Base-by-base conservation (phyloP, 1,139 yeast species). In the Geotrichum restrictum region DNA sequence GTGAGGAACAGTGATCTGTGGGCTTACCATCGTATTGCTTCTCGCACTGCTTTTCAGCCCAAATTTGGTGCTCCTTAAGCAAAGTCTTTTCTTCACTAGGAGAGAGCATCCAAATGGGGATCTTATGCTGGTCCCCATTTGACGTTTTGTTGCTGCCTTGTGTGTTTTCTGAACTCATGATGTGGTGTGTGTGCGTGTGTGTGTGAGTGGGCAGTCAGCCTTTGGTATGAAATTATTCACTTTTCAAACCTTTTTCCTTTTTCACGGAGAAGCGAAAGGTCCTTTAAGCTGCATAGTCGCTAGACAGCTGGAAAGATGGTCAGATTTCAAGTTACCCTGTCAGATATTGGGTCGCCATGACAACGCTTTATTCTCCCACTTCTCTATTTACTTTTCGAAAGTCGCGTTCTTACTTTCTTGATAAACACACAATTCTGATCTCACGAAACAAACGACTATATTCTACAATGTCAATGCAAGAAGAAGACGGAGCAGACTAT, bases 81-180 rank as follows among this genome's bases (percentile, higher is more conserved):
- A 88, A 82, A 60, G 83, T 80, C 69, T 84, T 84, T 65, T 89
- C 97, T 65, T 89, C 97, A 60, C 79, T 78, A 2, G 96, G 96
- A 0, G 94, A 81, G 40, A 89, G 74, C 61, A 88, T 79, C 97
- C 97, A 89, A 13, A 81, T 74, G 1, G 96, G 96, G 42, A 86
- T 57, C 38, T 53, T 48, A n/a, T 45, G 41, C 36, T 22, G 37
- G 3, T 47, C 40, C n/a, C 29, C 45, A 36, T 37, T 37, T 34
- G 41, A 45, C 8, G 42, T 16, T 14, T 33, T 44, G 21, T 16
- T 29, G 19, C 24, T 33, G 16, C 14, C 32, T 41, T 18, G 32
- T 13, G 27, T 18, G 13, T 10, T 43, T 29, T 13, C 18, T 43
- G 40, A 8, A 13, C 36, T 27, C 45, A 41, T 41, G 31, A 13